Conservation (phyloP, 1,284 basidiomycete species). For the Ceratorhiza oryzae-sativae region DNA sequence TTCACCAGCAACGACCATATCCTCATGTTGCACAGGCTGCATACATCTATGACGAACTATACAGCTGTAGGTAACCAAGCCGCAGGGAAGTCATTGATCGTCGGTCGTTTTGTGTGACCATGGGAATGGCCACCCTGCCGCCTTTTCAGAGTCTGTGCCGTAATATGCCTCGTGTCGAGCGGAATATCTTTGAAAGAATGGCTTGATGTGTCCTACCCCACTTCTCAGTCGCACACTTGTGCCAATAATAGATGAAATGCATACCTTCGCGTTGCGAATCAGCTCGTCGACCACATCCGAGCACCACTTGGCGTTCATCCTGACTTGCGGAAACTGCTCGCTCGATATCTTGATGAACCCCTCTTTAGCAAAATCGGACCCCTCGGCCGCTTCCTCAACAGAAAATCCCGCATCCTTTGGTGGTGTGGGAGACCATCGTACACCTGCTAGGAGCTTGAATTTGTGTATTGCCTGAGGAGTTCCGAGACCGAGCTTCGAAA, state of each 20-base stretch:
- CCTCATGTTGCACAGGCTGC: no score
- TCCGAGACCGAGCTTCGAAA: conserved; percentile 72
- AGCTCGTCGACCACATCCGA: conserved; percentile 79
- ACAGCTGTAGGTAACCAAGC: conserved; percentile 69
- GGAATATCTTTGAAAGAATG: conserved; percentile 70
- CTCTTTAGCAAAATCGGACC: conserved; percentile 49
- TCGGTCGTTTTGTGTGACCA: conserved; percentile 65
- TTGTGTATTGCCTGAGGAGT: conserved; percentile 71
- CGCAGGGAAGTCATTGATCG: conserved; percentile 77
- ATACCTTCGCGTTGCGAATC: conserved; percentile 77
- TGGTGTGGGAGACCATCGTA: conserved; percentile 77
- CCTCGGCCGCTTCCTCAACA: conserved; percentile 47
- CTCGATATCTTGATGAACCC: conserved; percentile 87
- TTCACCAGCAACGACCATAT: no score
- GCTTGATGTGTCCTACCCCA: conserved; percentile 55
- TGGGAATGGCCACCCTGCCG: conserved; percentile 72
- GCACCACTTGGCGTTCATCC: conserved; percentile 87
- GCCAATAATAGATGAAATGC: background rate
- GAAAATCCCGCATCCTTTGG: conserved; percentile 70
- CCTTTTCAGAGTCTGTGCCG: conserved; percentile 70
- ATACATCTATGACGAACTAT: background rate
- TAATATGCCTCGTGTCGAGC: conserved; percentile 77
- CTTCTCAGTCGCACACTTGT: background rate
- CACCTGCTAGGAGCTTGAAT: conserved; percentile 81
- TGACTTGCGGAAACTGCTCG: conserved; percentile 76